Evolutionary conservation across 331 rosid genomes (phyloP).

Genomic region (Acacia pycnantha): DNA sequence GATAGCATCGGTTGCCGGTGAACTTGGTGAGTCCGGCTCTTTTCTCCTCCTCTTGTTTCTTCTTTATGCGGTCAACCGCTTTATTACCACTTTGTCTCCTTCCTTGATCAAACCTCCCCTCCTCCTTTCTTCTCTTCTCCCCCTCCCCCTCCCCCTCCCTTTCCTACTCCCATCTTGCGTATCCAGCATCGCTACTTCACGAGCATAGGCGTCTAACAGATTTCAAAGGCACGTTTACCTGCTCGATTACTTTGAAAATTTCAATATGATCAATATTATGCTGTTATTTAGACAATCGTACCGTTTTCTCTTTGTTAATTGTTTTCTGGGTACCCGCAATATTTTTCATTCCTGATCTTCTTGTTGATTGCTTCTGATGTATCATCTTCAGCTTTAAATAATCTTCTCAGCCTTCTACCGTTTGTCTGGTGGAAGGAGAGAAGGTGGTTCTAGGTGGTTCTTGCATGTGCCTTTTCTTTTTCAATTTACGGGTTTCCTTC

Average conservation of each 20-base stretch:
- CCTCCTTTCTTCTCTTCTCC: background rate
- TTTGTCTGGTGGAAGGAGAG: slow-evolving; percentile 6
- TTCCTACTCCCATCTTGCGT: slow-evolving; percentile 16
- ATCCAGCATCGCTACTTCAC: slow-evolving; percentile 34
- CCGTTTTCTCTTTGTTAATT: slow-evolving; percentile 8
- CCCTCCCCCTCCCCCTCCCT: background rate
- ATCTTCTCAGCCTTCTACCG: background rate
- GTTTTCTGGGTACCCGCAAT: background rate
- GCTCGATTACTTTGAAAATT: slow-evolving; percentile 20
- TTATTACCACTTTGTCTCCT: slow-evolving; percentile 34
- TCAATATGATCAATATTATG: background rate
- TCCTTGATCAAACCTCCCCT: slow-evolving; percentile 28
- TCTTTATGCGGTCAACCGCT: slow-evolving; percentile 46
- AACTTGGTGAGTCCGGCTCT: slow-evolving; percentile 36
- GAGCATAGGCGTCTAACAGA: slow-evolving; percentile 28
- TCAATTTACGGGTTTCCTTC: background rate
- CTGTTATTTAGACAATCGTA: slow-evolving; percentile 18
- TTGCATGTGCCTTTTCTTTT: background rate
- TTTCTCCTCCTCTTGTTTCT: slow-evolving; percentile 51
- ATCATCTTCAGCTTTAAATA: slow-evolving; percentile 23
- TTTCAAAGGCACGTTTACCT: slow-evolving; percentile 37
- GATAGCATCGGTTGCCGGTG: slow-evolving; percentile 51
- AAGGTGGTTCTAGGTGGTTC: background rate
- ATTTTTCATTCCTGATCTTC: slow-evolving; percentile 22
- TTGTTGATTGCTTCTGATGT: slow-evolving; percentile 28